These are phyloP conservation scores for Metschnikowia chrysomelidarum DNA, from an alignment of 805 yeast genomes.

Conservation along the genomic window DNA sequence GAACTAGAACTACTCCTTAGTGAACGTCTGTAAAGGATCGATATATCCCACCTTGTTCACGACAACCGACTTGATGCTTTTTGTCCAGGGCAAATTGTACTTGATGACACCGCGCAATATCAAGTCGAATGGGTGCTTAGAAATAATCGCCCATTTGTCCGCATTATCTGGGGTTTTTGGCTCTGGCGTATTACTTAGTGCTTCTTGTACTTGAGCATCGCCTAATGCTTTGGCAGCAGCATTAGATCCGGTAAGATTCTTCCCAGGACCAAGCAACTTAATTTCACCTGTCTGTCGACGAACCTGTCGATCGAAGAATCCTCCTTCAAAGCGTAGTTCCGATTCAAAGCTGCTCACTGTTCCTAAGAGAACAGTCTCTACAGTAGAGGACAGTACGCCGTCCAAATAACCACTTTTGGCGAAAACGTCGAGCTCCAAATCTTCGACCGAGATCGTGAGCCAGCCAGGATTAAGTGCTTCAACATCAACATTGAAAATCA, in stretches of 20 bases:
- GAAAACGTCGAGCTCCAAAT: constrained; percentile 79
- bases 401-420: constrained; percentile 61
- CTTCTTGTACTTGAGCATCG: no score
- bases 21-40: constrained; percentile 41
- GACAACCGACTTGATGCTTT: constrained; percentile 52
- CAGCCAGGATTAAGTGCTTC: constrained; percentile 89
- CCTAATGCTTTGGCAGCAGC: neutral
- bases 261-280: constrained; percentile 72
- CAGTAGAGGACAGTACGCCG: constrained; percentile 13
- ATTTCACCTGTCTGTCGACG: constrained; percentile 65
- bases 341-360: constrained; percentile 63
- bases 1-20: constrained; percentile 4
- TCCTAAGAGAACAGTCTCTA: constrained; percentile 76
- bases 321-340: constrained; percentile 73
- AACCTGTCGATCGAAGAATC: constrained; percentile 62
- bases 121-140: constrained; percentile 79
- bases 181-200: neutral
- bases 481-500: constrained; percentile 73
- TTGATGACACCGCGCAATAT: constrained; percentile 79
- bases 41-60: constrained; percentile 58
- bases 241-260: constrained; percentile 31
- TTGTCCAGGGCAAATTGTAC: constrained; percentile 66
- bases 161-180: constrained; percentile 35
- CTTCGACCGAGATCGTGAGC: constrained; percentile 58
- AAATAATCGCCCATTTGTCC: constrained; percentile 70